Evolutionary conservation across 2,329 filamentous ascomycete species (phyloP).

Genomic region (Helotiales sp.): DNA sequence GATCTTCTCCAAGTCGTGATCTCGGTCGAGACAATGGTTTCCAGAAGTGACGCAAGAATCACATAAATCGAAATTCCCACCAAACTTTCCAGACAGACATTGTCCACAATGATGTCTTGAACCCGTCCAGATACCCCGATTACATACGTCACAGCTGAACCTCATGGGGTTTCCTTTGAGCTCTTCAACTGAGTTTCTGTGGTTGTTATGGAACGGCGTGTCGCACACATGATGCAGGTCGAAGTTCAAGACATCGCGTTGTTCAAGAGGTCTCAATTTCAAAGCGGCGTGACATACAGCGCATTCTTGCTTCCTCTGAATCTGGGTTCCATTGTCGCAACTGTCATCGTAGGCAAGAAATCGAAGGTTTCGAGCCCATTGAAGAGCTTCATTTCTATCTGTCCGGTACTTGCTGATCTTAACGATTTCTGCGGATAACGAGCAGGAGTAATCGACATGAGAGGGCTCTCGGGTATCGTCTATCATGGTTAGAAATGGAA

Average conservation of each 20-base stretch:
- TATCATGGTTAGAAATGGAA: slow-evolving; percentile 1
- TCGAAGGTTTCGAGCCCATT: slow-evolving; percentile 9
- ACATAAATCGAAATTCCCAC: slow-evolving; percentile 7
- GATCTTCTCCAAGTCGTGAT: background rate
- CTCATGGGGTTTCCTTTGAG: background rate
- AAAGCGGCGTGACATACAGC: background rate
- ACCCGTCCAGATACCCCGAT: background rate
- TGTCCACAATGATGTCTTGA: slow-evolving; percentile 1
- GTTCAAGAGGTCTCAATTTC: background rate
- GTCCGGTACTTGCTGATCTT: background rate
- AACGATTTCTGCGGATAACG: slow-evolving; percentile 5
- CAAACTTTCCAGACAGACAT: background rate
- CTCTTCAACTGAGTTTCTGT: background rate
- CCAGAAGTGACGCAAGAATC: background rate
- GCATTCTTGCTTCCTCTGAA: background rate
- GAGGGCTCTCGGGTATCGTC: background rate
- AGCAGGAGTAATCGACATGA: background rate
- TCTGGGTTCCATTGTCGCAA: background rate
- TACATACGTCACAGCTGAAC: background rate
- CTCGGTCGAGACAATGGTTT: slow-evolving; percentile 3
- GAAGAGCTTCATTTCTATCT: slow-evolving; percentile 1
- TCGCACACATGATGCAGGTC: slow-evolving; percentile 6
- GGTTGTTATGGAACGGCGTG: slow-evolving; percentile 1
- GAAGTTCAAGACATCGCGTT: background rate
- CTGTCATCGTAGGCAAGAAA: slow-evolving; percentile 11